Evolutionary conservation across 495 filamentous ascomycete species (phyloP).

Genomic region (Penicillium waksmanii): DNA sequence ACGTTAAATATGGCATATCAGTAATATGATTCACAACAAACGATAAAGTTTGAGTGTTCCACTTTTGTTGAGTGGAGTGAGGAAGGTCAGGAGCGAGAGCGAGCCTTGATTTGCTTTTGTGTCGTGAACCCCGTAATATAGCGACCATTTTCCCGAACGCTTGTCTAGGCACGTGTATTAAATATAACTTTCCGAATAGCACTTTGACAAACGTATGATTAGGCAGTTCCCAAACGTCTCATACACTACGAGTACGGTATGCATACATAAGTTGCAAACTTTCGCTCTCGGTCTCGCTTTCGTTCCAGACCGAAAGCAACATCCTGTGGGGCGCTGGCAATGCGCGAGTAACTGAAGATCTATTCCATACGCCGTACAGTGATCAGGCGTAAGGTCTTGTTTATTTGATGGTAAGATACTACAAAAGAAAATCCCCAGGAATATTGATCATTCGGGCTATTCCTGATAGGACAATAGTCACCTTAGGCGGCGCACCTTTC

Average conservation of each 20-base stretch:
- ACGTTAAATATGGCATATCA: background rate
- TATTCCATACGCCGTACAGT: no score
- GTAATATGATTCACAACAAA: background rate
- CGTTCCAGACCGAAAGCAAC: background rate
- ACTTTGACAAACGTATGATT: background rate
- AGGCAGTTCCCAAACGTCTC: background rate
- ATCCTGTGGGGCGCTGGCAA: background rate
- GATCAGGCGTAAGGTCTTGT: no score
- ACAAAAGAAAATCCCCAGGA: no score
- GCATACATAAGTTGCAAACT: background rate
- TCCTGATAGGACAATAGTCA: no score
- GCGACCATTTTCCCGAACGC: background rate
- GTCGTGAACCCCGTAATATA: background rate
- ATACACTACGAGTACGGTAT: background rate
- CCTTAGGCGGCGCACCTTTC: no score
- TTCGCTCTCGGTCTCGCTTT: background rate
- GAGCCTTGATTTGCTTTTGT: background rate
- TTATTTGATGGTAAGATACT: no score
- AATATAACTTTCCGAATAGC: background rate
- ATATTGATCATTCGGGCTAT: no score
- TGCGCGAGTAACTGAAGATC: no score
- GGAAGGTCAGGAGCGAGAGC: background rate
- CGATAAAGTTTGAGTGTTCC: background rate
- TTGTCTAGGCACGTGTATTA: background rate
- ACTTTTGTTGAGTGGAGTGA: background rate